Percentiles rank a stretch among this genome's conserved stretches.
Conservation (phyloP, 2,329 filamentous ascomycete genomes). For the Diaporthe helianthi region DNA sequence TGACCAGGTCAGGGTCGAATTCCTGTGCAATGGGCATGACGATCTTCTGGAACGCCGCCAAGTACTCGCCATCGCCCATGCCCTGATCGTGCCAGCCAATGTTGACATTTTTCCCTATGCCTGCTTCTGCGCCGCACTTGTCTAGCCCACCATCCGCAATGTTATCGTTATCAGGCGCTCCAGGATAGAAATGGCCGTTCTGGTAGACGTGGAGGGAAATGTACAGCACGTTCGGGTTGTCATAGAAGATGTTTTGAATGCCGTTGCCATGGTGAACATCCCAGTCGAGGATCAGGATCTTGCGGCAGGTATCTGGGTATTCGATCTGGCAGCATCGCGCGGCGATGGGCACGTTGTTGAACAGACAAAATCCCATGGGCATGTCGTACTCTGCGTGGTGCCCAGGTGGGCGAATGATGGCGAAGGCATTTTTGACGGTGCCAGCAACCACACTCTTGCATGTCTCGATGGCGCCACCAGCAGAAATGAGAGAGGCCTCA, state of each 20-base stretch:
- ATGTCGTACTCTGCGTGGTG: constrained; percentile 90
- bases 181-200: constrained; percentile 86
- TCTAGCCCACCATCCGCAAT: constrained; percentile 68
- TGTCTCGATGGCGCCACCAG: constrained; percentile 93
- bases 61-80: constrained; percentile 97
- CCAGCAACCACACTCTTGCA: constrained; percentile 88
- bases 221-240: constrained; percentile 93
- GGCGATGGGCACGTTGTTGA: constrained; percentile 96
- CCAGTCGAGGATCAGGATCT: constrained; percentile 94
- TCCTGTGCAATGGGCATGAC: constrained; percentile 96
- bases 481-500: constrained; percentile 81
- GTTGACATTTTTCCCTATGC: constrained; percentile 69
- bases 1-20: constrained; percentile 92
- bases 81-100: constrained; percentile 73
- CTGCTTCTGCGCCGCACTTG: constrained; percentile 62
- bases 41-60: constrained; percentile 94
- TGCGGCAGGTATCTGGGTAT: constrained; percentile 81
- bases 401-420: constrained; percentile 91
- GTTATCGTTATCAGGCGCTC: constrained; percentile 62
- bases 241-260: constrained; percentile 94
- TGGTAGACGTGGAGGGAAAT: constrained; percentile 92
- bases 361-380: constrained; percentile 94
- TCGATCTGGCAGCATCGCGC: constrained; percentile 85
- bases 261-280: constrained; percentile 86
- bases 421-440: constrained; percentile 91